phyloP scores from a whole-genome alignment of 148 eudicot species.

The Drosera capensis region DNA sequence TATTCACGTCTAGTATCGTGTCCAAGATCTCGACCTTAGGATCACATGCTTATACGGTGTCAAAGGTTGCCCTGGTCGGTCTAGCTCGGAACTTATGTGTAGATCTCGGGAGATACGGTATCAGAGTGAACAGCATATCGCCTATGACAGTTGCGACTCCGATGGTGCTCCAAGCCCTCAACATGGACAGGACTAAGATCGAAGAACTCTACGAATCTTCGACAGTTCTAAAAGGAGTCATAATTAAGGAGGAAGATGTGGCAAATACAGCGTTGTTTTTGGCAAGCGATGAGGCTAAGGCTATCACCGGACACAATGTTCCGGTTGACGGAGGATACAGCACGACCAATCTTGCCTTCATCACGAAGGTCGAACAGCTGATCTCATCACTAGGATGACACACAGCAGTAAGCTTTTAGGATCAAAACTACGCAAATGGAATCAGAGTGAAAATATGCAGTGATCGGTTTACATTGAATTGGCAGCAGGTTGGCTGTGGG shows the following conservation, averaged over 20 bases:
- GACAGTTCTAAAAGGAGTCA: conserved; percentile 13
- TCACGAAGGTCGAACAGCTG: neutral
- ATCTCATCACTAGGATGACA: too few relatives aligned
- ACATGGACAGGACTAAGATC: conserved; percentile 1
- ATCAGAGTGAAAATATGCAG: too few relatives aligned
- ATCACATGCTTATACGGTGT: conserved; percentile 13
- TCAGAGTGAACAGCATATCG: conserved; percentile 28
- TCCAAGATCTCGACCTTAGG: conserved; percentile 9
- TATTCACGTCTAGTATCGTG: conserved; percentile 17
- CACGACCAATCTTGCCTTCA: conserved; percentile 10
- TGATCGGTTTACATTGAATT: too few relatives aligned
- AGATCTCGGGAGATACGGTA: conserved; percentile 27
- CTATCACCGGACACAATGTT: conserved; percentile 25
- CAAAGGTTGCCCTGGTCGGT: conserved; percentile 19
- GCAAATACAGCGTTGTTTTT: conserved; percentile 26
- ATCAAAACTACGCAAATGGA: too few relatives aligned
- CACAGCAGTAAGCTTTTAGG: too few relatives aligned
- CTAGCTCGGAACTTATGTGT: conserved; percentile 10
- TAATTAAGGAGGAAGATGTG: conserved; percentile 13
- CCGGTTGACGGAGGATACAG: conserved; percentile 35
- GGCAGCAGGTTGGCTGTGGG: too few relatives aligned
- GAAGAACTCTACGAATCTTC: neutral
- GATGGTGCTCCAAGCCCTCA: neutral
- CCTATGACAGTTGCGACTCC: conserved; percentile 13
- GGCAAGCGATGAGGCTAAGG: conserved; percentile 28